Percentiles rank a stretch among this genome's conserved stretches.
Conservation (phyloP, 305 asterid species). For the Ajuga reptans region DNA sequence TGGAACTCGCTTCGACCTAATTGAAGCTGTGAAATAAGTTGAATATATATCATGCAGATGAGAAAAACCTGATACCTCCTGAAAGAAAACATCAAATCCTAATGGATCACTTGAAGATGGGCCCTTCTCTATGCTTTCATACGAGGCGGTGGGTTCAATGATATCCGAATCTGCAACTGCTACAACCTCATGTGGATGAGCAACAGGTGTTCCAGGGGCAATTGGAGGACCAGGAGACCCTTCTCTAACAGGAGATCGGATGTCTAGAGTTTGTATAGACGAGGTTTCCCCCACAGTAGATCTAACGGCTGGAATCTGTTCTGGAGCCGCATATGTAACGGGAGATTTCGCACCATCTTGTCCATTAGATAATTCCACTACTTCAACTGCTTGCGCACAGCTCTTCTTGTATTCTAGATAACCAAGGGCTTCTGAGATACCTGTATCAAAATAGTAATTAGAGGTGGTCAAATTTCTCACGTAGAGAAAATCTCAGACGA, state of each 20-base stretch:
- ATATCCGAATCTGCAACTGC: conserved; percentile 30
- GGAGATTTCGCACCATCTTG: conserved; percentile 25
- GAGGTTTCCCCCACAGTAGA: neutral
- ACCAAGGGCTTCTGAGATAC: conserved; percentile 29
- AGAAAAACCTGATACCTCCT: conserved; percentile 33
- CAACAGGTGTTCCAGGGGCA: conserved; percentile 61
- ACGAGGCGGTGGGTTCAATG: conserved; percentile 32
- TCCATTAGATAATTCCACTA: conserved; percentile 14
- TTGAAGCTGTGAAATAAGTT: neutral
- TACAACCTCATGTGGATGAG: conserved; percentile 35
- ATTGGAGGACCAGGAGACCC: conserved; percentile 32
- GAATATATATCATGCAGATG: neutral
- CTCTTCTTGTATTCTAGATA: conserved; percentile 23
- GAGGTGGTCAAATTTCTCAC: neutral
- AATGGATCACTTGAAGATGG: conserved; percentile 26
- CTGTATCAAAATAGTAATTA: conserved; percentile 30
- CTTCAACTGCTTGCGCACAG: conserved; percentile 21
- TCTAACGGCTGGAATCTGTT: conserved; percentile 25
- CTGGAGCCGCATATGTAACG: conserved; percentile 19
- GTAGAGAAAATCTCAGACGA: neutral
- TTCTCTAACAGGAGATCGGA: conserved; percentile 22
- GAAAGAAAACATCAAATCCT: conserved; percentile 28
- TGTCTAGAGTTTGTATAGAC: conserved; percentile 22
- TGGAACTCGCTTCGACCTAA: neutral
- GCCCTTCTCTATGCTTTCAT: conserved; percentile 31